phyloP scores from a whole-genome alignment of 192 early-diverging fungal species.

The Coemansia aciculifera region DNA sequence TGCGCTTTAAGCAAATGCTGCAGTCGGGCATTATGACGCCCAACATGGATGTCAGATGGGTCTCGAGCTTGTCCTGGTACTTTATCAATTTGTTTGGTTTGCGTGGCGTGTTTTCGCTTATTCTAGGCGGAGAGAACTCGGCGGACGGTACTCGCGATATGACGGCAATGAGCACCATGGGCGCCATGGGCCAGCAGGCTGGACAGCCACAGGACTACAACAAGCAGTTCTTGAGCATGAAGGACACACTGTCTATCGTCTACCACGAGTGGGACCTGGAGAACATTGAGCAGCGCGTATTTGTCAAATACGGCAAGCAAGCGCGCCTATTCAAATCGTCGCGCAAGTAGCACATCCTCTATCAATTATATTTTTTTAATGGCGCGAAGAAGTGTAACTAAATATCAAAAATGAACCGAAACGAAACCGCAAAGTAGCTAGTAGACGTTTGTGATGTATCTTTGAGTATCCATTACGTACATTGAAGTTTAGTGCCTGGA shows the following conservation, averaged over 20 bases:
- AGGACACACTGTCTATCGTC: slow-evolving; percentile 81
- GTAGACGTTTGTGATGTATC: no score
- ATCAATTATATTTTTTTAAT: background rate
- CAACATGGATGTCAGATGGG: slow-evolving; percentile 98
- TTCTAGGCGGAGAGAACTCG: slow-evolving; percentile 88
- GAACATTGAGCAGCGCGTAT: slow-evolving; percentile 74
- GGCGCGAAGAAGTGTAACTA: background rate
- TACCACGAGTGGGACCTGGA: slow-evolving; percentile 81
- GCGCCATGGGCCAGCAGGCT: slow-evolving; percentile 66
- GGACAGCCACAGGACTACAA: slow-evolving; percentile 81
- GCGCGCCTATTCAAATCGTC: slow-evolving; percentile 41
- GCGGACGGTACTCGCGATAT: slow-evolving; percentile 87
- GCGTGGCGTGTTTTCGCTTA: slow-evolving; percentile 84
- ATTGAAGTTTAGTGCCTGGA: no score
- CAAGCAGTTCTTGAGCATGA: slow-evolving; percentile 86
- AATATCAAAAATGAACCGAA: no score
- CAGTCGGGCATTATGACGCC: slow-evolving; percentile 92
- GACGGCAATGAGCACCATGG: slow-evolving; percentile 89
- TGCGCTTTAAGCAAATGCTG: slow-evolving; percentile 97
- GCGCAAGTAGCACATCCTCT: slow-evolving; percentile 18
- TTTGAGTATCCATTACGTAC: no score
- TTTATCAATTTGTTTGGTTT: slow-evolving; percentile 97
- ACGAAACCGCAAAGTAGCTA: no score
- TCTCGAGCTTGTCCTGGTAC: slow-evolving; percentile 97
- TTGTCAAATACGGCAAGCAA: slow-evolving; percentile 73